phyloP scores from a whole-genome alignment of 2,329 filamentous ascomycete species.

The Zopfia rhizophila region DNA sequence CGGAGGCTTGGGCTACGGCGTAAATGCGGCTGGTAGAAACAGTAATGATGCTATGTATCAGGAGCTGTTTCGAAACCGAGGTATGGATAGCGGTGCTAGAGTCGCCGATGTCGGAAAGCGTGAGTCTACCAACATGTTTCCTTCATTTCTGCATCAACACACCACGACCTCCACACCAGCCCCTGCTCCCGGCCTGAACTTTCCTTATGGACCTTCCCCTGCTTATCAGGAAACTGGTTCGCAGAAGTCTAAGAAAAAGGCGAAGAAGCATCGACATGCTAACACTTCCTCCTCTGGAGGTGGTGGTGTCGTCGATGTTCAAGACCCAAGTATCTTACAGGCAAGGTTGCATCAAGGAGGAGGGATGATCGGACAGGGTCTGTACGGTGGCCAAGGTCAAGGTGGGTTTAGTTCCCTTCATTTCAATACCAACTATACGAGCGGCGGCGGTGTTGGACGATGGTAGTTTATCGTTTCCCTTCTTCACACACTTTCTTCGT shows the following conservation, averaged over 20 bases:
- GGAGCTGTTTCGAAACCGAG: conserved; percentile 78
- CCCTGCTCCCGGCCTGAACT: conserved; percentile 89
- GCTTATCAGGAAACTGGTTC: conserved; percentile 87
- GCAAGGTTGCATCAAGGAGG: conserved; percentile 93
- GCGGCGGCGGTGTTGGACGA: conserved; percentile 48
- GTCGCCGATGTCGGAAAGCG: conserved; percentile 90
- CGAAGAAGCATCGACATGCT: conserved; percentile 99
- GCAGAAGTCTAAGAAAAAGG: conserved; percentile 99
- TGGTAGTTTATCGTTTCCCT: conserved; percentile 45
- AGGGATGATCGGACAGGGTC: conserved; percentile 82
- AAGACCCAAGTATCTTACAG: conserved; percentile 99
- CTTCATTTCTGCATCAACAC: conserved; percentile 89
- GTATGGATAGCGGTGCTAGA: conserved; percentile 71
- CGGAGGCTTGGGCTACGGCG: conserved; percentile 70
- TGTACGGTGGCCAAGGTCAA: conserved; percentile 87
- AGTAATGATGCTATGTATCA: conserved; percentile 78
- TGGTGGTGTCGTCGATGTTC: conserved; percentile 99
- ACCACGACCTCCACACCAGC: conserved; percentile 83
- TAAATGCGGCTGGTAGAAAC: conserved; percentile 74
- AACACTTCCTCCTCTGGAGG: conserved; percentile 99
- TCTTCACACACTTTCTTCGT: conserved; percentile 44
- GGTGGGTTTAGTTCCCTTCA: conserved; percentile 96
- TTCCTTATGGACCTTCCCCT: conserved; percentile 88
- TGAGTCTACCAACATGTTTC: conserved; percentile 98
- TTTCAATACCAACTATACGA: conserved; percentile 63